A percentile compares a stretch with the other conserved stretches of the same genome.
Conservation (phyloP, 805 yeast genomes). For the Kazachstania africana region DNA sequence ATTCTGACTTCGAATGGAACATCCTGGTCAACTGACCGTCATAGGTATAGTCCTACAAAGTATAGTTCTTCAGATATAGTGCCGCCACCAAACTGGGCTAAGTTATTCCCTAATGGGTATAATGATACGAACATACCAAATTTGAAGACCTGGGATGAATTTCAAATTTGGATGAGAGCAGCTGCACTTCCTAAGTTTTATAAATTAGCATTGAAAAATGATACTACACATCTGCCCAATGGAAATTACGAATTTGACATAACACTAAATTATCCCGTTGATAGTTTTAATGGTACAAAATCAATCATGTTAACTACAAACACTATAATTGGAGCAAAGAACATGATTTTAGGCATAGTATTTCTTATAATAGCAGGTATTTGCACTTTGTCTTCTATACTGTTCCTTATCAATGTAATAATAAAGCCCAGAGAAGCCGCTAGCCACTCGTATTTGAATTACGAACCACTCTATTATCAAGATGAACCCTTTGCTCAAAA, state of each 20-base stretch:
- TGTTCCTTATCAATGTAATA: constrained; percentile 69
- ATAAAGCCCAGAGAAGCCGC: constrained; percentile 71
- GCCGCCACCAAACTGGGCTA: constrained; percentile 78
- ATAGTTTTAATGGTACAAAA: constrained; percentile 77
- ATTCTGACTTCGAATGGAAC: constrained; percentile 39
- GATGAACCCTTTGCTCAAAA: constrained; percentile 16
- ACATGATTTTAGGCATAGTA: constrained; percentile 71
- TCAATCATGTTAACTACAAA: constrained; percentile 71
- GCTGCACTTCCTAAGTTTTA: constrained; percentile 86
- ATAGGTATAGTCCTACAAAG: constrained; percentile 50
- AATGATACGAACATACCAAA: constrained; percentile 60
- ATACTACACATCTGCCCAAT: constrained; percentile 36
- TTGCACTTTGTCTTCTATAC: constrained; percentile 54
- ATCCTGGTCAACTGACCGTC: constrained; percentile 59
- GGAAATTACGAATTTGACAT: constrained; percentile 66
- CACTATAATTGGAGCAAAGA: constrained; percentile 77
- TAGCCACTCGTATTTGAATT: constrained; percentile 54
- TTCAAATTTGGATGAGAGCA: constrained; percentile 84
- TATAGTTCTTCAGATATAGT: constrained; percentile 50
- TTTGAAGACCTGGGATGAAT: constrained; percentile 49
- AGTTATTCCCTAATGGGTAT: constrained; percentile 61
- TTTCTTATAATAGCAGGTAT: constrained; percentile 79
- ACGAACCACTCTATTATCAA: constrained; percentile 16
- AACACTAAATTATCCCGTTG: constrained; percentile 71
- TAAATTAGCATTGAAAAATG: constrained; percentile 70